Percentiles rank a stretch among this genome's conserved stretches.
Evolutionary conservation across 1,139 yeast genomes (phyloP).

Genomic region (Saccharomyces hybrid): DNA sequence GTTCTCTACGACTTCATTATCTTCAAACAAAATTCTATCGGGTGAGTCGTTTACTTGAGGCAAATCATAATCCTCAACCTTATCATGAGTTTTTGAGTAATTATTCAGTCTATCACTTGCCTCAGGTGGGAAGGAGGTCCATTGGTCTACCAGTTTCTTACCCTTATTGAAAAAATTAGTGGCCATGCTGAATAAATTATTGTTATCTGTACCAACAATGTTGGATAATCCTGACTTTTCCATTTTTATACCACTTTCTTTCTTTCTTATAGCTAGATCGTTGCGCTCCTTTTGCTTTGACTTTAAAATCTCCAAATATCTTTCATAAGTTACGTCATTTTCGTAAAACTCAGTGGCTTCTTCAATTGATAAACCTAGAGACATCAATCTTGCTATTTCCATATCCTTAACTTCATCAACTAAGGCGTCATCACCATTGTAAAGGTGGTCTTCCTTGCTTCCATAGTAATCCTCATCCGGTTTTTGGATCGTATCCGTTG

Average conservation of each 20-base stretch:
- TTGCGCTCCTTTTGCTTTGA: conserved; percentile 3
- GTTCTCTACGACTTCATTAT: not conserved
- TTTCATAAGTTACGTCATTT: conserved; percentile 25
- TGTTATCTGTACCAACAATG: not conserved
- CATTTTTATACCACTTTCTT: not conserved
- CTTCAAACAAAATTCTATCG: not conserved
- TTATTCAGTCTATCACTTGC: conserved; percentile 13
- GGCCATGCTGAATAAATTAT: conserved; percentile 9
- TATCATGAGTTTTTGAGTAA: conserved; percentile 1
- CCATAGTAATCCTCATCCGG: conserved; percentile 5
- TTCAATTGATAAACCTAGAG: conserved; percentile 22
- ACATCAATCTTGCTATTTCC: conserved; percentile 31
- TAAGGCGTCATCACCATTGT: conserved; percentile 6
- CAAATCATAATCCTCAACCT: not conserved
- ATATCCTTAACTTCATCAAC: conserved; percentile 30
- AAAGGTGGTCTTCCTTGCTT: conserved; percentile 11
- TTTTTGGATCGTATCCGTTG: not conserved
- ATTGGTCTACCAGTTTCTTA: conserved; percentile 23
- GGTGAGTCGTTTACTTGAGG: not conserved
- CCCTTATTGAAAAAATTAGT: conserved; percentile 23
- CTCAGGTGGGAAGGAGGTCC: conserved; percentile 18
- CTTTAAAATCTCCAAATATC: conserved; percentile 8
- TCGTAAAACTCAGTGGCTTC: conserved; percentile 19
- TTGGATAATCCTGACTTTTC: not conserved
- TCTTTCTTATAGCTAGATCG: not conserved